phyloP scores from a whole-genome alignment of 257 asterid species.

The Salvia splendens region DNA sequence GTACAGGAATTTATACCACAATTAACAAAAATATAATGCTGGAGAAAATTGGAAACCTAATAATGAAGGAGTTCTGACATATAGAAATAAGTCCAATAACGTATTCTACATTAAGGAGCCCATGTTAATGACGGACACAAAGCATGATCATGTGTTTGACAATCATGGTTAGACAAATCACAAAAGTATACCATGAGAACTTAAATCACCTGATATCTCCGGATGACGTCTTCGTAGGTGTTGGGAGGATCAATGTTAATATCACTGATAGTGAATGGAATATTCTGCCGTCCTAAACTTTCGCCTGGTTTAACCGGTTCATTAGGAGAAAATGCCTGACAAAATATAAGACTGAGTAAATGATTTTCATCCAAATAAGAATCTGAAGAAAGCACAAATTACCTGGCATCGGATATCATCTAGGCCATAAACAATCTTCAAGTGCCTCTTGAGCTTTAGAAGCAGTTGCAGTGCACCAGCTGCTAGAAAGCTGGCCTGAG shows the following conservation, averaged over 20 bases:
- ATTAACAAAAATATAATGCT: too few species aligned
- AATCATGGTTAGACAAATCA: not conserved
- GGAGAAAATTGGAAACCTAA: too few species aligned
- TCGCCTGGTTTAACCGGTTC: constrained; percentile 85
- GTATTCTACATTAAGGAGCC: not conserved
- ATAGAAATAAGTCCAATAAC: too few species aligned
- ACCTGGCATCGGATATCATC: constrained; percentile 96
- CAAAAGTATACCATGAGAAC: constrained; percentile 14
- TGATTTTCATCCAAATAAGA: constrained; percentile 21
- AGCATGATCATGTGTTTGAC: not conserved
- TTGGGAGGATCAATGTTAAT: constrained; percentile 65
- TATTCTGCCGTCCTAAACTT: constrained; percentile 60
- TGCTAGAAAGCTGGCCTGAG: constrained; percentile 78
- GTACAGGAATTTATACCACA: too few species aligned
- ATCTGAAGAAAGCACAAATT: constrained; percentile 29
- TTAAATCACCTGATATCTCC: constrained; percentile 78
- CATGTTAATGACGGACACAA: not conserved
- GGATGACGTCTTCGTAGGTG: constrained; percentile 57
- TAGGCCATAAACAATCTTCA: constrained; percentile 79
- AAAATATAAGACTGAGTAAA: constrained; percentile 27
- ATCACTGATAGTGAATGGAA: constrained; percentile 64
- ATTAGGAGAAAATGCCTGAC: constrained; percentile 79
- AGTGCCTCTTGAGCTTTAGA: constrained; percentile 90
- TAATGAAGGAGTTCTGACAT: too few species aligned
- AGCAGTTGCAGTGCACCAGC: constrained; percentile 92